Percentiles rank a stretch among this genome's conserved stretches.
phyloP scores from a whole-genome alignment of 2,329 filamentous ascomycete species.

The Penicillium decumbens region DNA sequence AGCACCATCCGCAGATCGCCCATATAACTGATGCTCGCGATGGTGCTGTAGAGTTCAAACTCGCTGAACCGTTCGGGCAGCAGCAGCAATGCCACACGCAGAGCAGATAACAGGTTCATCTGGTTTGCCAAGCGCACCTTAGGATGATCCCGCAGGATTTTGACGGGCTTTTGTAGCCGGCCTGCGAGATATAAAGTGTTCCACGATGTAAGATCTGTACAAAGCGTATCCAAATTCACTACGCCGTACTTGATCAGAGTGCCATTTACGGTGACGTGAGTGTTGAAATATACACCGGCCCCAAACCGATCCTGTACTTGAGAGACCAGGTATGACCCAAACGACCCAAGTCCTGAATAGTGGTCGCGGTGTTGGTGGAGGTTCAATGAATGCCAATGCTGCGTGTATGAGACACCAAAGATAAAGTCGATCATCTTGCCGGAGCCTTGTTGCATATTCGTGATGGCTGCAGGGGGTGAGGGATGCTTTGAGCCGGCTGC shows the following conservation, averaged over 20 bases:
- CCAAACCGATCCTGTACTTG: slow-evolving; percentile 82
- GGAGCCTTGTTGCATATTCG: slow-evolving; percentile 77
- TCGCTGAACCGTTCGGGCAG: slow-evolving; percentile 82
- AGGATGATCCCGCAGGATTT: slow-evolving; percentile 92
- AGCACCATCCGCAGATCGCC: slow-evolving; percentile 95
- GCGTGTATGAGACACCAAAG: slow-evolving; percentile 86
- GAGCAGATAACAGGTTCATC: slow-evolving; percentile 85
- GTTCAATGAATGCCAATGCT: slow-evolving; percentile 97
- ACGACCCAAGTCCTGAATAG: slow-evolving; percentile 77
- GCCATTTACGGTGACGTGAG: slow-evolving; percentile 89
- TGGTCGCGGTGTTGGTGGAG: slow-evolving; percentile 82
- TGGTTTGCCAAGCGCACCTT: slow-evolving; percentile 91
- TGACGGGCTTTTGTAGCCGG: slow-evolving; percentile 92
- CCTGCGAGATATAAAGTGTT: slow-evolving; percentile 94
- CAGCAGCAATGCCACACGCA: slow-evolving; percentile 82
- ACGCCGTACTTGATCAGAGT: slow-evolving; percentile 98
- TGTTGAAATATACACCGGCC: slow-evolving; percentile 96
- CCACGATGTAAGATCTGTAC: slow-evolving; percentile 82
- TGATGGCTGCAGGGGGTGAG: slow-evolving; percentile 71
- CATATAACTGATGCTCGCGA: slow-evolving; percentile 87
- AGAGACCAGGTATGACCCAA: slow-evolving; percentile 81
- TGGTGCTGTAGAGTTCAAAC: slow-evolving; percentile 80
- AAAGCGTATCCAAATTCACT: slow-evolving; percentile 86
- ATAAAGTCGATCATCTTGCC: slow-evolving; percentile 99
- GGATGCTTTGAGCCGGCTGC: slow-evolving; percentile 58